Percentiles rank a stretch among this genome's conserved stretches.
phyloP scores from a whole-genome alignment of 2,329 filamentous ascomycete species.

The Colletotrichum euphorbiae region DNA sequence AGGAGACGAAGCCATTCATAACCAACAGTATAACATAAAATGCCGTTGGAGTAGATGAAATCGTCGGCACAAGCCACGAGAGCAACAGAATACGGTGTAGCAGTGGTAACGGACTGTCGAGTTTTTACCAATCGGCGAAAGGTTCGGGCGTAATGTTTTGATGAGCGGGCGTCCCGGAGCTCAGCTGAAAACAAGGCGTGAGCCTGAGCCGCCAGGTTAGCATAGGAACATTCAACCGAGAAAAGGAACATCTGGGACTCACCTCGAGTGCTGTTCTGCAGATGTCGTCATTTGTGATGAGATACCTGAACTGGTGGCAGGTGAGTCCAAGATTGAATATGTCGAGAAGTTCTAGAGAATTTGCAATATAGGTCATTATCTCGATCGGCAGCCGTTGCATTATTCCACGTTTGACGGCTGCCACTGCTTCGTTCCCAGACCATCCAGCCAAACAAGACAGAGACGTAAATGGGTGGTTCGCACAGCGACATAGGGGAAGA shows the following conservation, averaged over 20 bases:
- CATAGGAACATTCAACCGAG: not conserved
- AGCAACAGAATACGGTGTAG: slow-evolving; percentile 70
- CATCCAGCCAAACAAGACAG: slow-evolving; percentile 14
- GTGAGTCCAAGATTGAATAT: slow-evolving; percentile 66
- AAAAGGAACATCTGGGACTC: slow-evolving; percentile 40
- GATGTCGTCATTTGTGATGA: slow-evolving; percentile 66
- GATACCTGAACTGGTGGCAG: slow-evolving; percentile 61
- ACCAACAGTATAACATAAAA: slow-evolving; percentile 71
- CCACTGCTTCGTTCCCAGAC: not conserved
- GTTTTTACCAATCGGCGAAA: slow-evolving; percentile 72
- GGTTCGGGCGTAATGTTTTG: slow-evolving; percentile 59
- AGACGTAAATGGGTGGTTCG: not conserved
- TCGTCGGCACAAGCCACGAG: slow-evolving; percentile 69
- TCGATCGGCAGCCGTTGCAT: slow-evolving; percentile 67
- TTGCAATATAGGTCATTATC: slow-evolving; percentile 69
- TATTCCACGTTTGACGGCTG: slow-evolving; percentile 3
- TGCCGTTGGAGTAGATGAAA: slow-evolving; percentile 72
- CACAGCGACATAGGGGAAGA: not conserved
- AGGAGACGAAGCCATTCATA: slow-evolving; percentile 64
- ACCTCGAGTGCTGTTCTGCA: slow-evolving; percentile 71
- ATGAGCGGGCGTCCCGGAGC: slow-evolving; percentile 40
- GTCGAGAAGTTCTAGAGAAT: slow-evolving; percentile 67
- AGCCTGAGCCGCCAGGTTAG: slow-evolving; percentile 42
- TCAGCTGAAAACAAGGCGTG: slow-evolving; percentile 43
- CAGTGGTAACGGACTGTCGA: slow-evolving; percentile 68